Conservation (phyloP, 495 filamentous ascomycete genomes). For the Jackrogersella minutella region DNA sequence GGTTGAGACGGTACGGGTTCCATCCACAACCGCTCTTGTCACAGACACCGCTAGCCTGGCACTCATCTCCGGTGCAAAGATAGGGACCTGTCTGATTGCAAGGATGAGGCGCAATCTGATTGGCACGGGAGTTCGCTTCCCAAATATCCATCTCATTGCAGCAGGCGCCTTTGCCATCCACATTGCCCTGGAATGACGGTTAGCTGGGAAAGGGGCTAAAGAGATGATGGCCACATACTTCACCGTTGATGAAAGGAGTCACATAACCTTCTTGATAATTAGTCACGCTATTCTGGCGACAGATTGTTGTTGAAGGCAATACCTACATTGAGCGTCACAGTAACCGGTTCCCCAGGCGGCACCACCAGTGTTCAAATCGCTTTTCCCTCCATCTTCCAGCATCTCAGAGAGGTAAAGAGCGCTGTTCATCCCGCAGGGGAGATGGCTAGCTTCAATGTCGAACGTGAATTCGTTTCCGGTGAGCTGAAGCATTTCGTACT, state of each 20-base stretch:
- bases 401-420: constrained; percentile 74
- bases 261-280: constrained; percentile 6
- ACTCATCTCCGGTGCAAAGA: constrained; percentile 59
- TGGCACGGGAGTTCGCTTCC: constrained; percentile 68
- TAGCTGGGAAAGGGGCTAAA: not conserved
- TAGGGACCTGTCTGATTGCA: constrained; percentile 58
- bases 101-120: constrained; percentile 64
- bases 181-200: constrained; percentile 51
- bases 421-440: constrained; percentile 73
- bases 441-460: constrained; percentile 67
- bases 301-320: no score
- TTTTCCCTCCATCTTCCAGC: constrained; percentile 62
- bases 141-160: constrained; percentile 72
- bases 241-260: constrained; percentile 65
- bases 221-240: constrained; percentile 47
- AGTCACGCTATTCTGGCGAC: no score
- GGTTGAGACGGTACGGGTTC: constrained; percentile 68
- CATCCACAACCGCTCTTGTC: constrained; percentile 71
- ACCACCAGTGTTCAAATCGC: constrained; percentile 65
- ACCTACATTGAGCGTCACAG: constrained; percentile 76
- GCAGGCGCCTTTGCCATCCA: constrained; percentile 58
- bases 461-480: constrained; percentile 68
- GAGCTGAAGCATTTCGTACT: constrained; percentile 68
- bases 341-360: constrained; percentile 73
- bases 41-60: constrained; percentile 63